These are phyloP conservation scores for Paecilomyces fulvus DNA, from an alignment of 2,329 filamentous ascomycete species.

Conservation along the genomic window DNA sequence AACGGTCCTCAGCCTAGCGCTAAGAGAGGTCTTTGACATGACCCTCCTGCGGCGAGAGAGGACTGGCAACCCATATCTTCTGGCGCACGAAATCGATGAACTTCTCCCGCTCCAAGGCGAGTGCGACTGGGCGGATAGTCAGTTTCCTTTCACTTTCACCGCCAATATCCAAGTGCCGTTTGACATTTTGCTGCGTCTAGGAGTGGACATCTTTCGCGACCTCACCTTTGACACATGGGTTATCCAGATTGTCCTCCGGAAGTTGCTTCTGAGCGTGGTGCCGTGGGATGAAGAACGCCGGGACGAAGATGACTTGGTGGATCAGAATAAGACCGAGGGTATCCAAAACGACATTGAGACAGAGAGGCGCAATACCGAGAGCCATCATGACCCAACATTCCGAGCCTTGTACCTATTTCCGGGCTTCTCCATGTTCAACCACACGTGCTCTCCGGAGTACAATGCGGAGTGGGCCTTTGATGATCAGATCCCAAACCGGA, in stretches of 20 bases:
- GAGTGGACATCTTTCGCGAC: slow-evolving; percentile 30
- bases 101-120: slow-evolving; percentile 19
- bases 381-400: slow-evolving; percentile 15
- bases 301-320: slow-evolving; percentile 1
- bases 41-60: slow-evolving; percentile 21
- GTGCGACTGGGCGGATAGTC: slow-evolving; percentile 5
- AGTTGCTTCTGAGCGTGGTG: slow-evolving; percentile 22
- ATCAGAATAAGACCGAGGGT: slow-evolving; percentile 5
- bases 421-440: slow-evolving; percentile 25
- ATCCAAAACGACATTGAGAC: slow-evolving; percentile 2
- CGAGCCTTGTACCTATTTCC: slow-evolving; percentile 23
- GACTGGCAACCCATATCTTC: slow-evolving; percentile 14
- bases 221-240: slow-evolving; percentile 30
- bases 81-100: slow-evolving; percentile 28
- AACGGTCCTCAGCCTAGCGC: slow-evolving; percentile 25
- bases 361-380: slow-evolving; percentile 1
- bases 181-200: slow-evolving; percentile 25
- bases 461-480: slow-evolving; percentile 26
- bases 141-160: slow-evolving; percentile 25
- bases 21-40: slow-evolving; percentile 28
- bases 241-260: slow-evolving; percentile 25
- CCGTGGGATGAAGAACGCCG: slow-evolving; percentile 19
- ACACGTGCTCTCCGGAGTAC: slow-evolving; percentile 10
- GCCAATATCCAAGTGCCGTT: slow-evolving; percentile 31
- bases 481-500: slow-evolving; percentile 16